Evolutionary conservation across 164 flowering plant species (phyloP).

Genomic region (Sedum album): DNA sequence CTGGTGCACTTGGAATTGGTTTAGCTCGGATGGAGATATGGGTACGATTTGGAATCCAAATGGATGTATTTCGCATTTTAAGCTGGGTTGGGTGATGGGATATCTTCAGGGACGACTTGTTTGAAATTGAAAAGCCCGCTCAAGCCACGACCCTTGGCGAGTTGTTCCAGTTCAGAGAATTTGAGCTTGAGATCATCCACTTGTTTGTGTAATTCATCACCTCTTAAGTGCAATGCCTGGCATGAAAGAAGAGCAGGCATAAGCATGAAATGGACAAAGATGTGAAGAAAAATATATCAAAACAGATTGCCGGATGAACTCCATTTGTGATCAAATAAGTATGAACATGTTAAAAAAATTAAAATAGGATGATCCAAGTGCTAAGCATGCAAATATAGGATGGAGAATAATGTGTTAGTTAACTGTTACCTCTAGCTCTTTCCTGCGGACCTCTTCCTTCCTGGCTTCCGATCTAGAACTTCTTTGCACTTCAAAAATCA

Average conservation of each 20-base stretch:
- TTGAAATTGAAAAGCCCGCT: slow-evolving; percentile 39
- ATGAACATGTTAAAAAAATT: not conserved
- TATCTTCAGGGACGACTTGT: slow-evolving; percentile 23
- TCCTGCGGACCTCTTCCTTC: slow-evolving; percentile 60
- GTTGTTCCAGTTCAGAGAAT: slow-evolving; percentile 48
- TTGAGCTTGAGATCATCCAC: slow-evolving; percentile 45
- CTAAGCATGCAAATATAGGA: not conserved
- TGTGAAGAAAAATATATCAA: not conserved
- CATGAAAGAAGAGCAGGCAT: slow-evolving; percentile 1
- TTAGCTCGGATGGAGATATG: not conserved
- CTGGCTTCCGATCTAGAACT: slow-evolving; percentile 71
- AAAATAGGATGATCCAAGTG: not conserved
- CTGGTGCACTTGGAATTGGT: not conserved
- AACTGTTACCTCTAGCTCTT: slow-evolving; percentile 47
- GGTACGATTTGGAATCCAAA: not conserved
- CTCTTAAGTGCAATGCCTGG: slow-evolving; percentile 56
- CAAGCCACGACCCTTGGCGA: slow-evolving; percentile 49
- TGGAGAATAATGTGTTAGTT: not conserved
- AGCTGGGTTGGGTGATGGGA: slow-evolving; percentile 18
- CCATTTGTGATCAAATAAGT: not conserved
- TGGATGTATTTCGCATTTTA: slow-evolving; percentile 8
- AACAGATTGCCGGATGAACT: not conserved
- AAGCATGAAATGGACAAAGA: not conserved
- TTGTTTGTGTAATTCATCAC: slow-evolving; percentile 47
- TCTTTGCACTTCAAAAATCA: slow-evolving; percentile 78